Conservation (phyloP, 2,329 filamentous ascomycete genomes). For the Fusarium oxysporum region DNA sequence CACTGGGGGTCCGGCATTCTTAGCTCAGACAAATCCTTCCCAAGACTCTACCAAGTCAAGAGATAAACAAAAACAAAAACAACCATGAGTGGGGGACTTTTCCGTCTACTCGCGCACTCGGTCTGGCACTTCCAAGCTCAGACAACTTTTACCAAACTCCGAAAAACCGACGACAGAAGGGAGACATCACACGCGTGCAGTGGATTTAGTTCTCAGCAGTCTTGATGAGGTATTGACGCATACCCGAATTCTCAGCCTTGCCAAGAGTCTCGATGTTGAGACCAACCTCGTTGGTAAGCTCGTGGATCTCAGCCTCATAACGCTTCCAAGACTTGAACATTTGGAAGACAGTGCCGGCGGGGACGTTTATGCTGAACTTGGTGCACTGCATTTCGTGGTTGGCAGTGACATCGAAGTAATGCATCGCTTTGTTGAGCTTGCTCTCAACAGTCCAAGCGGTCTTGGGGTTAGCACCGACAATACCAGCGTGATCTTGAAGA, state of each 20-base stretch:
- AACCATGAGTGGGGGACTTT: not conserved
- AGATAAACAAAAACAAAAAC: not conserved
- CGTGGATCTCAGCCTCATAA: slow-evolving; percentile 17
- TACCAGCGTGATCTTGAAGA: slow-evolving; percentile 31
- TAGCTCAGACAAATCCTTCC: not conserved
- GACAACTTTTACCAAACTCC: slow-evolving; percentile 1
- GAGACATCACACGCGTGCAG: rapidly evolving
- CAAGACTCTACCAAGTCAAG: not conserved
- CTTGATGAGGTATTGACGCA: slow-evolving; percentile 36
- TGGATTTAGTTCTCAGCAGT: not conserved
- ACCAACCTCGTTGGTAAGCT: slow-evolving; percentile 18
- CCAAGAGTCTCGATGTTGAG: slow-evolving; percentile 36
- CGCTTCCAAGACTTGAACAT: slow-evolving; percentile 46
- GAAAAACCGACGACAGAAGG: not conserved
- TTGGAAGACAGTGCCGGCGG: slow-evolving; percentile 16
- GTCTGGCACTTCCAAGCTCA: slow-evolving; percentile 4
- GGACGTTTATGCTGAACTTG: not conserved
- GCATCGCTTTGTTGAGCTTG: slow-evolving; percentile 27
- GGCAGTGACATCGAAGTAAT: slow-evolving; percentile 35
- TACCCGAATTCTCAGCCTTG: slow-evolving; percentile 35
- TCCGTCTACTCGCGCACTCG: not conserved
- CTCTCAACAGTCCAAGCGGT: slow-evolving; percentile 18
- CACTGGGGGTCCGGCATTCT: not conserved
- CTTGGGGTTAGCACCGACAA: not conserved
- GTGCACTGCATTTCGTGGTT: slow-evolving; percentile 25